phyloP scores from a whole-genome alignment of 2,329 filamentous ascomycete genomes.

The Rhexocercosporidium sp. region DNA sequence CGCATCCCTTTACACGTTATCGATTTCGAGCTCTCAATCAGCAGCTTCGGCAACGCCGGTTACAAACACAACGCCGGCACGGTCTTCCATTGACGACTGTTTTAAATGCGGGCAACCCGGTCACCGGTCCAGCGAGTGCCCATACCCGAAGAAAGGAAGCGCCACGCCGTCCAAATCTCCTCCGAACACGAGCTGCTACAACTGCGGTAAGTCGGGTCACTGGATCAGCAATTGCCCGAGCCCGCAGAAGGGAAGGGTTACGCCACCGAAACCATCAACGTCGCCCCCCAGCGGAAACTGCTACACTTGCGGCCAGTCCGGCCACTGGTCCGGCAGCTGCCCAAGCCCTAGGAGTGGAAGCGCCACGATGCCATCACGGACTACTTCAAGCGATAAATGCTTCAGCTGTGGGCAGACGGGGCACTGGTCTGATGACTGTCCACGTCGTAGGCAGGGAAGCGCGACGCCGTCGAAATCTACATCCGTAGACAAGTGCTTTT shows the following conservation, averaged over 20 bases:
- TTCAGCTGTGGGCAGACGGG: not conserved
- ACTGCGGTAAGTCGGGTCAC: not conserved
- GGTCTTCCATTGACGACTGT: not conserved
- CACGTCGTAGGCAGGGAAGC: not conserved
- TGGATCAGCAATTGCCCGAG: not conserved
- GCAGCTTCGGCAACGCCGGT: slow-evolving; percentile 3
- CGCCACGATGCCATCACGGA: not conserved
- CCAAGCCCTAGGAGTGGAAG: not conserved
- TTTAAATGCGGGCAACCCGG: not conserved
- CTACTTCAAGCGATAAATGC: not conserved
- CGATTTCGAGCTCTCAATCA: slow-evolving; percentile 16
- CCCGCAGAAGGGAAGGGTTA: not conserved
- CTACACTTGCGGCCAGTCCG: not conserved
- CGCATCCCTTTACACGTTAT: slow-evolving; percentile 14
- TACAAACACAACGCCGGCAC: slow-evolving; percentile 9
- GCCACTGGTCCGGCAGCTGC: not conserved
- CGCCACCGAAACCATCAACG: not conserved
- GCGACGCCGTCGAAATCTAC: not conserved
- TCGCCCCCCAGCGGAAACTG: not conserved
- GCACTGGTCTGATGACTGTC: not conserved
- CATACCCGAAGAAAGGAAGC: not conserved
- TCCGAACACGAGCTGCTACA: not conserved
- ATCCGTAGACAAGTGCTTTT: not conserved
- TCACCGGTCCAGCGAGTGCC: not conserved
- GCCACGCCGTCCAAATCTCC: too few relatives aligned